Evolutionary conservation across 257 asterid genomes (phyloP).

Genomic region (Dorcoceras hygrometricum): DNA sequence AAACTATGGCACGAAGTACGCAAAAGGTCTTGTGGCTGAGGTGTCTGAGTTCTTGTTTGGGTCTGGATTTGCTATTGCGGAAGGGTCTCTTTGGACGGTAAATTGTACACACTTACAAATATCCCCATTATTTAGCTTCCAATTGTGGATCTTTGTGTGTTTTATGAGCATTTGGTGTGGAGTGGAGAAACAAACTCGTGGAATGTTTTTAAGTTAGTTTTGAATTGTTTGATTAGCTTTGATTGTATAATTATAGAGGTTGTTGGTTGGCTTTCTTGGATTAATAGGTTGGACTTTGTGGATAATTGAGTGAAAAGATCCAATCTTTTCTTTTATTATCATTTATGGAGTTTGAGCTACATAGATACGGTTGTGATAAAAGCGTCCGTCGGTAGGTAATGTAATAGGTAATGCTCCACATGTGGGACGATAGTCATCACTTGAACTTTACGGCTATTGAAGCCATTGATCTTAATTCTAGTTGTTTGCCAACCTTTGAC

Average conservation of each 20-base stretch:
- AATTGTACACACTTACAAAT: not conserved
- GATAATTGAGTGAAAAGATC: not conserved
- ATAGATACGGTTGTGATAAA: too few relatives aligned
- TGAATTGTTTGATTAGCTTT: not conserved
- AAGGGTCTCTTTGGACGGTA: conserved; percentile 96
- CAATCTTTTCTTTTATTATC: too few relatives aligned
- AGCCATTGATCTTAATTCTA: too few relatives aligned
- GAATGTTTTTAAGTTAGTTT: not conserved
- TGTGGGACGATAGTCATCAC: too few relatives aligned
- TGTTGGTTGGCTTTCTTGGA: not conserved
- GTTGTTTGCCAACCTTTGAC: too few relatives aligned
- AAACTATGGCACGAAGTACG: conserved; percentile 75
- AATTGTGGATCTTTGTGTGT: not conserved
- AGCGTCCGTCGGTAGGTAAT: too few relatives aligned
- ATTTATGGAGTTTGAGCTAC: not conserved
- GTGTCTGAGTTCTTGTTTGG: conserved; percentile 96
- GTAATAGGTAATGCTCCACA: too few relatives aligned
- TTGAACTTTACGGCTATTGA: too few relatives aligned
- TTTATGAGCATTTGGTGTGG: not conserved
- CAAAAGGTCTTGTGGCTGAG: conserved; percentile 86
- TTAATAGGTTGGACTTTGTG: not conserved
- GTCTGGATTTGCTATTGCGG: conserved; percentile 96
- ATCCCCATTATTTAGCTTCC: not conserved
- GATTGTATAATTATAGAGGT: not conserved
- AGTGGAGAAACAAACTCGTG: not conserved